phyloP scores from a whole-genome alignment of 257 asterid genomes.

The Plantago elongata region DNA sequence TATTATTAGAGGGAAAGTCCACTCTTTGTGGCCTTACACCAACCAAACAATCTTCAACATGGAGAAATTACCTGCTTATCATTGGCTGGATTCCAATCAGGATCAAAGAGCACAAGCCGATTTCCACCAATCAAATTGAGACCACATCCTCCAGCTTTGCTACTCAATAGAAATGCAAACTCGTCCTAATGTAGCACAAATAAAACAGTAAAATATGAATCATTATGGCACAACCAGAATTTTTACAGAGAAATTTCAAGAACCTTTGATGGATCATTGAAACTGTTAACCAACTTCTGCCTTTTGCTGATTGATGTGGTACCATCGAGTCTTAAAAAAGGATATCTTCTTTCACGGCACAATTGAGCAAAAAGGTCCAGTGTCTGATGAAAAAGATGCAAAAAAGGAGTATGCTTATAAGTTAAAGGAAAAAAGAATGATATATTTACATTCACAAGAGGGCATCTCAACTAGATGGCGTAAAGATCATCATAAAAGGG shows the following conservation, averaged over 20 bases:
- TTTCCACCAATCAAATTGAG: conserved; percentile 96
- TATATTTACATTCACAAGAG: background rate
- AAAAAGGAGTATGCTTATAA: background rate
- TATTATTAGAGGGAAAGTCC: background rate
- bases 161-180: conserved; percentile 93
- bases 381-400: conserved; percentile 45
- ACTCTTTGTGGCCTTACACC: conserved; percentile 16
- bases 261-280: conserved; percentile 87
- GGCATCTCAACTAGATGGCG: conserved; percentile 4
- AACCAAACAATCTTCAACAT: conserved; percentile 10
- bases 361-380: conserved; percentile 91
- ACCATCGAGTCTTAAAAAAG: conserved; percentile 92
- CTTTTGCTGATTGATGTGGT: conserved; percentile 91
- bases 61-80: conserved; percentile 75
- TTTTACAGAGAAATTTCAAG: conserved; percentile 17
- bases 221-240: conserved; percentile 16
- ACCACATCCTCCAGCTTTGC: conserved; percentile 99
- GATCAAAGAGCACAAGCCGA: conserved; percentile 90
- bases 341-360: conserved; percentile 97
- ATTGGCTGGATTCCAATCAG: conserved; percentile 99
- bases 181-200: conserved; percentile 57
- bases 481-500: conserved; percentile 7
- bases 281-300: conserved; percentile 82
- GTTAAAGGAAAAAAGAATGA: background rate
- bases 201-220: conserved; percentile 12